Evolutionary conservation across 192 early-diverging fungal genomes (phyloP).

Genomic region (Ambispora gerdemannii): DNA sequence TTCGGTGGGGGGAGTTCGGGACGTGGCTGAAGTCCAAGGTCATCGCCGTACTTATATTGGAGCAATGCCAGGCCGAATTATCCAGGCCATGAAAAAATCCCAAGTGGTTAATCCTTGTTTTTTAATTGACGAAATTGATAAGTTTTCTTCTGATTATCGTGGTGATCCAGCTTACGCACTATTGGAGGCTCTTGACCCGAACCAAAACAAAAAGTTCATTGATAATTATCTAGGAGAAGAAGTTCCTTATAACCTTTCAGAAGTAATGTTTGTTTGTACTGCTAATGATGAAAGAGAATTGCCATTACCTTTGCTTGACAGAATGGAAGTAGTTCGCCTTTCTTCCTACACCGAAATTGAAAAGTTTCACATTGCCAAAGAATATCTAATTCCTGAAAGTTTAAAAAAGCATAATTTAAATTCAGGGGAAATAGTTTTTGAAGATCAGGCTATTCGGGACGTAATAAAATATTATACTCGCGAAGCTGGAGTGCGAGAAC

Average conservation of each 20-base stretch:
- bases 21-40: conserved; percentile 6
- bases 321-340: conserved; percentile 20
- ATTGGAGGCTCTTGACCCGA: background rate
- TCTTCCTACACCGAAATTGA: conserved; percentile 23
- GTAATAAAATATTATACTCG: conserved; percentile 19
- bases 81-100: conserved; percentile 1
- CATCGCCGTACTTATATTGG: conserved; percentile 16
- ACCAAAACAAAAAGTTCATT: conserved; percentile 18
- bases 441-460: conserved; percentile 15
- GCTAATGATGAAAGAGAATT: conserved; percentile 13
- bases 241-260: conserved; percentile 14
- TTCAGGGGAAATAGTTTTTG: conserved; percentile 13
- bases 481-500: conserved; percentile 9
- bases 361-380: conserved; percentile 17
- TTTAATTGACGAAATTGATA: conserved; percentile 27
- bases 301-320: background rate
- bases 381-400: conserved; percentile 14
- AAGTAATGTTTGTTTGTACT: conserved; percentile 23
- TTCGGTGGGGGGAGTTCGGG: background rate
- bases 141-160: background rate
- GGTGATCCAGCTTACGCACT: background rate
- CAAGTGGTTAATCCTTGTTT: conserved; percentile 8
- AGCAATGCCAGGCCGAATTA: background rate
- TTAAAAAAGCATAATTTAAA: conserved; percentile 25
- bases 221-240: conserved; percentile 15